These are phyloP conservation scores for Leptographium radiaticola DNA, from an alignment of 2,329 filamentous ascomycete genomes.

Conservation along the genomic window DNA sequence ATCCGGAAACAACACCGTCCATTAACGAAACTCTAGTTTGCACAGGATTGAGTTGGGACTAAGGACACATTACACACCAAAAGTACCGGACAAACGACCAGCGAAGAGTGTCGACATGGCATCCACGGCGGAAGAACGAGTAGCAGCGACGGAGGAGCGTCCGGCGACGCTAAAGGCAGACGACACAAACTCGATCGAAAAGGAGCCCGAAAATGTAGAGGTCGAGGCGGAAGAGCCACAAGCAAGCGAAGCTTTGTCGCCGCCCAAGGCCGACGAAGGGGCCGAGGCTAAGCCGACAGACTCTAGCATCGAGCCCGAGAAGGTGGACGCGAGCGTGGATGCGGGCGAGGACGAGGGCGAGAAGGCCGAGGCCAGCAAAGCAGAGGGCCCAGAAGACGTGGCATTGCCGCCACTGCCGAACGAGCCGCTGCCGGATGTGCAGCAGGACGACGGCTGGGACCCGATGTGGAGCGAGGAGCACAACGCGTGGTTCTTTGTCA, in stretches of 20 bases:
- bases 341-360: neutral
- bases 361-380: neutral
- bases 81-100: too few species aligned
- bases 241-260: neutral
- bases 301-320: neutral
- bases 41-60: neutral
- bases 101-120: neutral
- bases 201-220: too few species aligned
- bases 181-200: neutral
- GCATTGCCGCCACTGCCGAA: constrained; percentile 24
- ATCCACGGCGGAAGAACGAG: neutral
- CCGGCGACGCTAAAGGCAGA: neutral
- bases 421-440: constrained; percentile 24
- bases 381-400: neutral
- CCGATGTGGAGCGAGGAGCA: constrained; percentile 58
- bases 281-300: neutral
- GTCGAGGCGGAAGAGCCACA: neutral
- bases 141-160: neutral
- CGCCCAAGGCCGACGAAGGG: neutral
- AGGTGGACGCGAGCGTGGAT: neutral
- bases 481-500: constrained; percentile 71
- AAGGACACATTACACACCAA: too few species aligned
- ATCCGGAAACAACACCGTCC: neutral
- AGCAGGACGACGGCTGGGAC: constrained; percentile 66
- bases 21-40: constrained; percentile 1